These are phyloP conservation scores for Saturnispora mendoncae DNA, from an alignment of 805 yeast genomes.

Conservation along the genomic window DNA sequence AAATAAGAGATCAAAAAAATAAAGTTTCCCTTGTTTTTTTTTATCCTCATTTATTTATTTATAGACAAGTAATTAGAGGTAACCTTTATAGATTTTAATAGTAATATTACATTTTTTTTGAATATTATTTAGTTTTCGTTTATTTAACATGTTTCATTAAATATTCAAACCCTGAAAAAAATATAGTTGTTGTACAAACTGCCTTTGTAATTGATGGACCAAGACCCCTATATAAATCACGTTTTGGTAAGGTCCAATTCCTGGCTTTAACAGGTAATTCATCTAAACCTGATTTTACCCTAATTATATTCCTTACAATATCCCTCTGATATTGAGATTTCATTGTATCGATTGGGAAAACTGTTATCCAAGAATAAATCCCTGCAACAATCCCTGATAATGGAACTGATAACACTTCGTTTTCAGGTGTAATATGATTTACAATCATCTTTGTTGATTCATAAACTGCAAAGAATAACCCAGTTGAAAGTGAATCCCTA, in stretches of 20 bases:
- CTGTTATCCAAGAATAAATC: slow-evolving; percentile 59
- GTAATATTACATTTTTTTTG: background rate
- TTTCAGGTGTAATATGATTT: slow-evolving; percentile 24
- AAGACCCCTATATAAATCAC: slow-evolving; percentile 63
- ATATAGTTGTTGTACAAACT: slow-evolving; percentile 62
- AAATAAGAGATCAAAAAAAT: slow-evolving; percentile 22
- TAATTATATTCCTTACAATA: slow-evolving; percentile 55
- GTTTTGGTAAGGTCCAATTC: slow-evolving; percentile 32
- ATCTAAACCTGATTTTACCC: slow-evolving; percentile 39
- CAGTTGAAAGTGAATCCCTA: slow-evolving; percentile 66
- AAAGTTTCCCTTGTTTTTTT: no score
- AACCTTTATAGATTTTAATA: background rate
- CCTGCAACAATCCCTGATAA: slow-evolving; percentile 79
- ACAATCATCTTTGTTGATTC: slow-evolving; percentile 53
- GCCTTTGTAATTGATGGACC: slow-evolving; percentile 69
- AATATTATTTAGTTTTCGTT: background rate
- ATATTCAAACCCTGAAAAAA: slow-evolving; percentile 64
- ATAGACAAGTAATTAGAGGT: background rate
- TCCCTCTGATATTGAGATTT: slow-evolving; percentile 72
- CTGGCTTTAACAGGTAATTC: slow-evolving; percentile 31
- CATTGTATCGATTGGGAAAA: slow-evolving; percentile 76
- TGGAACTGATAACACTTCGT: slow-evolving; percentile 38
- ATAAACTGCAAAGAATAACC: slow-evolving; percentile 64
- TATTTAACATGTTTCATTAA: slow-evolving; percentile 48
- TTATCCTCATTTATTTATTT: no score